phyloP scores from a whole-genome alignment of 805 yeast genomes.

The Saturnispora silvae region DNA sequence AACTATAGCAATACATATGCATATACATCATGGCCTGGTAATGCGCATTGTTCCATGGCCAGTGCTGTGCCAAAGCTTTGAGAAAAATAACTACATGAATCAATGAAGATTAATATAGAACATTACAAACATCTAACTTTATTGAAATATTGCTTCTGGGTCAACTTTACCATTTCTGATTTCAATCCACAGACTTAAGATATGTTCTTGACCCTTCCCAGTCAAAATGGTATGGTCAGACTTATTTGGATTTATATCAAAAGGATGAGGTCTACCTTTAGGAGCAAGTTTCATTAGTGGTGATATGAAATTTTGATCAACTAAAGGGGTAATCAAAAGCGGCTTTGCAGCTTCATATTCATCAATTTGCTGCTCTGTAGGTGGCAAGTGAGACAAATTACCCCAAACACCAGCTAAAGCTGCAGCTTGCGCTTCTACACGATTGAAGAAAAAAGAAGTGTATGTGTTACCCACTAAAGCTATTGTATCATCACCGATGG shows the following conservation, averaged over 20 bases:
- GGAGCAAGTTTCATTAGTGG: constrained; percentile 10
- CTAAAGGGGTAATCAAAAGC: constrained; percentile 3
- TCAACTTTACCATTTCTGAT: constrained; percentile 13
- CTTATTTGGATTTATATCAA: constrained; percentile 9
- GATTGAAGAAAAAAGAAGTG: constrained; percentile 35
- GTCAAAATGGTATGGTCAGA: constrained; percentile 12
- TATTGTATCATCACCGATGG: constrained; percentile 33
- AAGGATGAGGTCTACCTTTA: constrained; percentile 15
- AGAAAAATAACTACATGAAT: too few species aligned
- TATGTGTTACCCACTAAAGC: constrained; percentile 32
- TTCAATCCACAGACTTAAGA: constrained; percentile 10
- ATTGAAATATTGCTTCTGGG: background rate
- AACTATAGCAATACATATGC: too few species aligned
- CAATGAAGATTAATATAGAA: too few species aligned
- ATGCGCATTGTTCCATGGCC: too few species aligned
- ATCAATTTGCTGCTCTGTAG: constrained; percentile 28
- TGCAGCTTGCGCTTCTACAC: constrained; percentile 40
- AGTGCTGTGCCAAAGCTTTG: too few species aligned
- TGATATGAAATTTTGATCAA: constrained; percentile 10
- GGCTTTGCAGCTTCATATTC: constrained; percentile 15
- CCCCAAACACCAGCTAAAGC: constrained; percentile 49
- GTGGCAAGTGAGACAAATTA: constrained; percentile 30
- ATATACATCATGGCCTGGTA: too few species aligned
- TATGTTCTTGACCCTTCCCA: constrained; percentile 6
- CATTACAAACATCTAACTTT: too few species aligned